A percentile compares a stretch with the other conserved stretches of the same genome.
phyloP scores from a whole-genome alignment of 1,284 basidiomycete species.

The Cystobasidium sp. region DNA sequence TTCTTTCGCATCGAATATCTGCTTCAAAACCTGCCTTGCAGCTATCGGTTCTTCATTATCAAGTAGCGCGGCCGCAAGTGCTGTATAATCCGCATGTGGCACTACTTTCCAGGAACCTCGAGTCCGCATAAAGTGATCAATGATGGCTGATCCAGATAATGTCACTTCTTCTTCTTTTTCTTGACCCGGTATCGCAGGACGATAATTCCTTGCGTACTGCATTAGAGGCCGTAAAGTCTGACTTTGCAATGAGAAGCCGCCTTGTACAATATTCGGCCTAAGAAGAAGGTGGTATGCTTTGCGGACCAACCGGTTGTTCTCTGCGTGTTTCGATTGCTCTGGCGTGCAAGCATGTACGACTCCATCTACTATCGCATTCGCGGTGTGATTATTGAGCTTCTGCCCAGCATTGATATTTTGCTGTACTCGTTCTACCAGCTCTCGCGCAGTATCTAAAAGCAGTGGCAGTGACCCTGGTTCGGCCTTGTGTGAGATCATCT shows the following conservation, averaged over 20 bases:
- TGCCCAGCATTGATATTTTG: not conserved
- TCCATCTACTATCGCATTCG: not conserved
- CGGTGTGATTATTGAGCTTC: not conserved
- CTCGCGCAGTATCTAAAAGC: too few relatives aligned
- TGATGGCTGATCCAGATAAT: not conserved
- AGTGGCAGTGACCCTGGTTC: not conserved
- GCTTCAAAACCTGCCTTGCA: not conserved
- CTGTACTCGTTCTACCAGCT: too few relatives aligned
- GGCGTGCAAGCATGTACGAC: not conserved
- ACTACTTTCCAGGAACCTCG: not conserved
- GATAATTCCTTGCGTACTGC: not conserved
- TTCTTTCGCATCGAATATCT: not conserved
- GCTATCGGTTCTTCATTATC: slow-evolving; percentile 3
- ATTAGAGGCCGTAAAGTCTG: not conserved
- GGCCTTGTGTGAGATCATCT: too few relatives aligned
- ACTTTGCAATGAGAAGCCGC: slow-evolving; percentile 5
- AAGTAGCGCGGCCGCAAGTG: slow-evolving; percentile 18
- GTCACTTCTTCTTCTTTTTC: not conserved
- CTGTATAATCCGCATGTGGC: slow-evolving; percentile 9
- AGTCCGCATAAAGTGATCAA: slow-evolving; percentile 18
- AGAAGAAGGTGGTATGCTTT: not conserved
- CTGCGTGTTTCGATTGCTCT: not conserved
- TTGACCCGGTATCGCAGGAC: not conserved
- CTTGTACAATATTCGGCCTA: not conserved
- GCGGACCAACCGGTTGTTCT: not conserved